Percentiles rank a stretch among this genome's conserved stretches.
These are phyloP conservation scores for Penicillium longicatenatum DNA, from an alignment of 495 filamentous ascomycete genomes.

Conservation along the genomic window DNA sequence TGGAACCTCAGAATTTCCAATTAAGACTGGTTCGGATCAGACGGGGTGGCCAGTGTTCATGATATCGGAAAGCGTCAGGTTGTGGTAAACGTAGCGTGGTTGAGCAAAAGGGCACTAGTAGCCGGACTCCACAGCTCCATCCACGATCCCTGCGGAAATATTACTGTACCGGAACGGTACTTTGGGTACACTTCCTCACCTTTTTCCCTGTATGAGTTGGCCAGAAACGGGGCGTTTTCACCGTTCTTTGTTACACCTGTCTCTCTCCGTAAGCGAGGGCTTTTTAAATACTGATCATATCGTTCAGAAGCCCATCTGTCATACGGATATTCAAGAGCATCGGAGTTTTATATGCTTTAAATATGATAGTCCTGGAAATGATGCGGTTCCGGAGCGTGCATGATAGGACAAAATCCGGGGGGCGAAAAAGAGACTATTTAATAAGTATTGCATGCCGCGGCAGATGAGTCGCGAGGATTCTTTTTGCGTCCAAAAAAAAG, in stretches of 20 bases:
- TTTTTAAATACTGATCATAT: neutral
- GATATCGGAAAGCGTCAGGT: constrained; percentile 18
- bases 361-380: neutral
- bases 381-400: neutral
- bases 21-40: neutral
- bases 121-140: constrained; percentile 19
- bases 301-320: no score
- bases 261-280: neutral
- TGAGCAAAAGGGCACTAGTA: constrained; percentile 20
- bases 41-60: neutral
- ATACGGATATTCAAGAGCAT: neutral
- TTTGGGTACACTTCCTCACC: constrained; percentile 1
- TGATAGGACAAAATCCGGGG: neutral
- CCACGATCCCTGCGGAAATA: constrained; percentile 26
- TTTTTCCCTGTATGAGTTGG: neutral
- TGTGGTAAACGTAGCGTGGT: constrained; percentile 25
- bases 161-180: constrained; percentile 9
- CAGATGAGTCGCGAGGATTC: constrained; percentile 2
- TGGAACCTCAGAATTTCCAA: neutral
- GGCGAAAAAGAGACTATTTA: constrained; percentile 6
- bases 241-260: neutral
- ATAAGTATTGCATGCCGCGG: neutral
- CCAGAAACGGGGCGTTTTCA: neutral
- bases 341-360: neutral
- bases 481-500: neutral